These are phyloP conservation scores for Cordia subcordata DNA, from an alignment of 257 asterid species.

Conservation along the genomic window DNA sequence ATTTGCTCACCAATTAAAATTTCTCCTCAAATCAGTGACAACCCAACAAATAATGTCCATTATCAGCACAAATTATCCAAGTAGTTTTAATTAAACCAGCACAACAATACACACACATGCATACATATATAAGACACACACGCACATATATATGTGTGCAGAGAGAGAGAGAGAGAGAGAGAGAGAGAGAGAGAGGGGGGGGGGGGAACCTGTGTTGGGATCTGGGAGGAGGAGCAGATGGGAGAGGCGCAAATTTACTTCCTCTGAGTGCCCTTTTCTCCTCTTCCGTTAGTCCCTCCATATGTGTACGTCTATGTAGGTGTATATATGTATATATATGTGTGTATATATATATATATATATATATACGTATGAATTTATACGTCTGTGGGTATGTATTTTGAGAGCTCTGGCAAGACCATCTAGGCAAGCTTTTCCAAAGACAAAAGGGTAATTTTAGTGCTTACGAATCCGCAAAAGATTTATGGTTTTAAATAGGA, in stretches of 20 bases:
- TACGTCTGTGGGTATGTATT: too few species aligned
- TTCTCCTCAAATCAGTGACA: too few species aligned
- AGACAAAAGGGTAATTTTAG: too few species aligned
- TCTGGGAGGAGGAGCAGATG: constrained; percentile 45
- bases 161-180: not conserved
- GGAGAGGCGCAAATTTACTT: constrained; percentile 95
- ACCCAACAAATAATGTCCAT: too few species aligned
- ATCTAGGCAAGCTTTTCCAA: too few species aligned
- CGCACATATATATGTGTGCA: not conserved
- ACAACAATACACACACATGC: not conserved
- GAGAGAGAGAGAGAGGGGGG: not conserved
- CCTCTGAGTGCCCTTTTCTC: constrained; percentile 88
- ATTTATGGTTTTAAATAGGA: too few species aligned
- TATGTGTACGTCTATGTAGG: constrained; percentile 17
- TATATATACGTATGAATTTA: not conserved
- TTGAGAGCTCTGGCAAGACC: too few species aligned
- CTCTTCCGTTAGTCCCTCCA: constrained; percentile 79
- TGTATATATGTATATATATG: too few species aligned
- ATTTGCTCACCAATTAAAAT: too few species aligned
- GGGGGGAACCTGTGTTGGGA: constrained; percentile 45
- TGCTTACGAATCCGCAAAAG: too few species aligned
- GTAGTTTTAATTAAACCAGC: not conserved
- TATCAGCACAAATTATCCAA: too few species aligned
- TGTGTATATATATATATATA: not conserved
- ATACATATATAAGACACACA: too few species aligned